Conservation (phyloP, 257 asterid genomes). For the Ligustrum vulgare region DNA sequence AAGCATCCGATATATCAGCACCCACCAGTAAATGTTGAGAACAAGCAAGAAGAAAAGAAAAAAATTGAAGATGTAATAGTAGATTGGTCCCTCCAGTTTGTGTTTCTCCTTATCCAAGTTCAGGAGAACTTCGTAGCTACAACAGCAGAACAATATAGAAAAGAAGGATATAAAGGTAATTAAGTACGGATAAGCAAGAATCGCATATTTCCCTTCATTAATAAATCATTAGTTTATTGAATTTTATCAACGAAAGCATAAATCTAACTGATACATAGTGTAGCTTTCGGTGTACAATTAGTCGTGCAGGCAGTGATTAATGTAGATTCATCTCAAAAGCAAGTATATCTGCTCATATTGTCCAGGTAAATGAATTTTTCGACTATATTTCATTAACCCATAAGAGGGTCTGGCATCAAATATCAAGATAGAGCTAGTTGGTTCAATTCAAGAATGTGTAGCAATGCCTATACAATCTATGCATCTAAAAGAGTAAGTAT, state of each 20-base stretch:
- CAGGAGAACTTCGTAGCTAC: constrained; percentile 67
- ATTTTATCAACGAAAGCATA: background rate
- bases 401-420: too few species aligned
- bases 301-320: background rate
- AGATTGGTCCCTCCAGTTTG: constrained; percentile 62
- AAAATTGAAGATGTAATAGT: constrained; percentile 78
- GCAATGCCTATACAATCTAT: background rate
- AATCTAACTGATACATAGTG: background rate
- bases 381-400: background rate
- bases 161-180: background rate
- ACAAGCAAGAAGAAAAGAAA: constrained; percentile 85
- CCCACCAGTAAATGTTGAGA: constrained; percentile 91
- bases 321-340: background rate
- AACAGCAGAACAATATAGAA: constrained; percentile 5
- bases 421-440: too few species aligned
- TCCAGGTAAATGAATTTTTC: too few species aligned
- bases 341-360: background rate
- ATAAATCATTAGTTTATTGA: background rate
- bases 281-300: background rate
- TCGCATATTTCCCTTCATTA: background rate
- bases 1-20: constrained; percentile 83
- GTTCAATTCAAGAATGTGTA: too few species aligned
- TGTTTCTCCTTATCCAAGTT: constrained; percentile 58
- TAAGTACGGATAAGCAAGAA: background rate
- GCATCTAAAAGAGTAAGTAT: background rate